phyloP scores from a whole-genome alignment of 2,329 filamentous ascomycete species.

The Fusarium anguioides region DNA sequence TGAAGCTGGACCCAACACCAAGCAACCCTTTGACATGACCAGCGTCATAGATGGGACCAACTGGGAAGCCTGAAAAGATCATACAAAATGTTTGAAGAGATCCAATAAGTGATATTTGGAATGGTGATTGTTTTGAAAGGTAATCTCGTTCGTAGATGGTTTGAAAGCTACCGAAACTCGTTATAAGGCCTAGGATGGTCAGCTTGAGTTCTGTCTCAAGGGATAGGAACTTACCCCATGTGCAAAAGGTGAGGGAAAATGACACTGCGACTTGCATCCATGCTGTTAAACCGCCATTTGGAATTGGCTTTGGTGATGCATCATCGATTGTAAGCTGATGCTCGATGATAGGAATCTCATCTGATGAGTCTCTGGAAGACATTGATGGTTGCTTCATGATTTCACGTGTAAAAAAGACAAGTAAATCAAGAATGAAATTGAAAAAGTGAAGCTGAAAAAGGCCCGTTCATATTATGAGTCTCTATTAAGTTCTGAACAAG shows the following conservation, averaged over 20 bases:
- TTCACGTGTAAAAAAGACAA: too few species aligned
- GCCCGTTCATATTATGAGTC: not conserved
- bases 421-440: too few species aligned
- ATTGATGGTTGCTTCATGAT: not conserved
- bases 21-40: slow-evolving; percentile 38
- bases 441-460: not conserved
- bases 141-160: slow-evolving; percentile 39
- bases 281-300: slow-evolving; percentile 33
- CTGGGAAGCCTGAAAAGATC: slow-evolving; percentile 39
- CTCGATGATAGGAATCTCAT: not conserved
- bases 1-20: slow-evolving; percentile 20
- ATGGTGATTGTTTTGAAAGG: slow-evolving; percentile 8
- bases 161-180: slow-evolving; percentile 42
- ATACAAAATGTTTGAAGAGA: slow-evolving; percentile 40
- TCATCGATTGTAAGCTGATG: not conserved
- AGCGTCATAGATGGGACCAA: slow-evolving; percentile 37
- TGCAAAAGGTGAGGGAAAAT: slow-evolving; percentile 41
- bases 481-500: not conserved
- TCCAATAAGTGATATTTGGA: slow-evolving; percentile 40
- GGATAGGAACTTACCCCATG: slow-evolving; percentile 31
- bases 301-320: not conserved
- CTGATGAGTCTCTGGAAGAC: not conserved
- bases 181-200: slow-evolving; percentile 28
- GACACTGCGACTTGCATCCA: slow-evolving; percentile 40
- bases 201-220: not conserved